phyloP scores from a whole-genome alignment of 169 alveolate species.

The Plasmodium yoelii region DNA sequence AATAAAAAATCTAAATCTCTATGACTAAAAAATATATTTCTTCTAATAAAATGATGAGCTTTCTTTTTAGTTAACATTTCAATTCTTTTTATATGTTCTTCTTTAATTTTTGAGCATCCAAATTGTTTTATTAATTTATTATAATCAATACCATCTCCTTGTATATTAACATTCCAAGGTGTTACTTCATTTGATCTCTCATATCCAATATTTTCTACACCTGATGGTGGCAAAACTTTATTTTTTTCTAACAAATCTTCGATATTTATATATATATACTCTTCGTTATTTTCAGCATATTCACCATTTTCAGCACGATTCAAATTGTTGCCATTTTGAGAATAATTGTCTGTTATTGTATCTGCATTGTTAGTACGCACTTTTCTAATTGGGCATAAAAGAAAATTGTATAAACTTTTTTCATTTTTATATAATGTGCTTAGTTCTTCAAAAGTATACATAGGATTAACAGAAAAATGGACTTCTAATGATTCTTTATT shows the following conservation, averaged over 20 bases:
- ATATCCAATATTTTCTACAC: constrained; percentile 46
- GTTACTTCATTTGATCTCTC: constrained; percentile 77
- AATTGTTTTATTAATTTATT: constrained; percentile 94
- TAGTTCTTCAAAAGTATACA: constrained; percentile 58
- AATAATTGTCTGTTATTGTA: constrained; percentile 6
- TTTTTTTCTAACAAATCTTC: constrained; percentile 71
- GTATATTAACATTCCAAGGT: constrained; percentile 78
- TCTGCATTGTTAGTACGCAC: background rate
- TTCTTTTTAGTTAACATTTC: constrained; percentile 82
- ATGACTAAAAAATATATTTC: constrained; percentile 99
- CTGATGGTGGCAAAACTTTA: constrained; percentile 76
- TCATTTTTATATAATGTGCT: constrained; percentile 36
- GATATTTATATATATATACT: constrained; percentile 54
- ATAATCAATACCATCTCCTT: constrained; percentile 91
- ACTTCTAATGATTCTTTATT: constrained; percentile 76
- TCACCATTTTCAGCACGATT: constrained; percentile 13
- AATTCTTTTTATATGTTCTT: constrained; percentile 88
- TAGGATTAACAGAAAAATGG: constrained; percentile 65
- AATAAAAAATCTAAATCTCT: constrained; percentile 96
- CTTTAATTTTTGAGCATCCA: constrained; percentile 93
- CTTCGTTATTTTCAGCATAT: constrained; percentile 24
- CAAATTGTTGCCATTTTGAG: constrained; percentile 69
- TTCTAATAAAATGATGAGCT: constrained; percentile 95
- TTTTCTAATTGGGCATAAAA: constrained; percentile 38
- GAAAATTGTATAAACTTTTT: constrained; percentile 20